Evolutionary conservation across 78 protist species (phyloP).

Genomic region (Cavenderia fasciculata): DNA sequence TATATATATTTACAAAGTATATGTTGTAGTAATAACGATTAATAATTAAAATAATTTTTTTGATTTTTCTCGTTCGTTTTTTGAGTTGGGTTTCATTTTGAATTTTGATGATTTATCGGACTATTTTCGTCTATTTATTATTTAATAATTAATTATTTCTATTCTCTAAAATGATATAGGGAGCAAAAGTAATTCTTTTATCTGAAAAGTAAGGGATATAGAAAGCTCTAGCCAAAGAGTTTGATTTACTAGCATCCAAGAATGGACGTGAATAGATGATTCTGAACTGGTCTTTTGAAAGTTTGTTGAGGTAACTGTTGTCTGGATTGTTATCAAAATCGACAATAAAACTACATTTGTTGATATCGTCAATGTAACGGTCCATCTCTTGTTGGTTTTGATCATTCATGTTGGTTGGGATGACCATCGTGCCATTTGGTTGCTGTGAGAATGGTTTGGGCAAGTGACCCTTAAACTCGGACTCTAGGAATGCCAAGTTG

Average conservation of each 20-base stretch:
- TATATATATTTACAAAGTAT: background rate
- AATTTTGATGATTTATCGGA: too few species aligned
- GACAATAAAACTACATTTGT: conserved; percentile 29
- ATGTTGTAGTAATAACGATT: too few species aligned
- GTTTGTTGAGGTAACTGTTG: too few species aligned
- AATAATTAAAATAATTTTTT: too few species aligned
- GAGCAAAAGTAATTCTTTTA: too few species aligned
- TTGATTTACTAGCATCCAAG: conserved; percentile 2
- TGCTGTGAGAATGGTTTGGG: conserved; percentile 49
- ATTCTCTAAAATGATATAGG: too few species aligned
- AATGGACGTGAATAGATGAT: conserved; percentile 11
- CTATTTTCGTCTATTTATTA: too few species aligned
- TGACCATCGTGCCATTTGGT: conserved; percentile 16
- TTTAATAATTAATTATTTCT: too few species aligned
- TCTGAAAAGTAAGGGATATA: conserved; percentile 23
- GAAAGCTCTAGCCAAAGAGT: conserved; percentile 4
- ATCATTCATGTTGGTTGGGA: conserved; percentile 64
- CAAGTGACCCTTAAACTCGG: conserved; percentile 58
- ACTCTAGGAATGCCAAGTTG: conserved; percentile 21
- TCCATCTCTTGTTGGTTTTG: conserved; percentile 60
- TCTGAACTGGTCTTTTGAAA: too few species aligned
- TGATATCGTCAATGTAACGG: conserved; percentile 23
- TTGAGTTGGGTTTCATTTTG: too few species aligned
- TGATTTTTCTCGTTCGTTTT: too few species aligned
- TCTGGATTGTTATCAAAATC: conserved; percentile 32